Conservation (phyloP, 75 land plant genomes). For the Sequoia sempervirens region DNA sequence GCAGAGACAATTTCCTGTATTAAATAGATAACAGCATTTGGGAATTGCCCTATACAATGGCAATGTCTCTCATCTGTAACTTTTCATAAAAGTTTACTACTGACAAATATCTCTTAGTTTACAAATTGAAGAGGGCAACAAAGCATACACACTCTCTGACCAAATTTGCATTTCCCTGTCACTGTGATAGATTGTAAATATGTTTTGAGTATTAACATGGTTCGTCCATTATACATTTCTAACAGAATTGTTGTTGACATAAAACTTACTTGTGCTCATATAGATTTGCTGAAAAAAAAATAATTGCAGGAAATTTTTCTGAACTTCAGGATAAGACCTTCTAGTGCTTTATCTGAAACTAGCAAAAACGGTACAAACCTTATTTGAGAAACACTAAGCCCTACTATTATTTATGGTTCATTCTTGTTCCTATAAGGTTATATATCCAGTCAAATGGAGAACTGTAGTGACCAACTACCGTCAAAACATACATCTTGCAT, state of each 20-base stretch:
- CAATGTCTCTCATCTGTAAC: background rate
- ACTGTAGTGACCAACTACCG: background rate
- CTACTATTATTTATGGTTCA: background rate
- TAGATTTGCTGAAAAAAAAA: background rate
- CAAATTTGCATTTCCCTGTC: background rate
- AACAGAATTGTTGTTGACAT: background rate
- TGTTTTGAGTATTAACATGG: background rate
- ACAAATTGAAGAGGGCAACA: background rate
- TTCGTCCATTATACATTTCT: background rate
- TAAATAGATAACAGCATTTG: background rate
- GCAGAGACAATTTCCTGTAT: background rate
- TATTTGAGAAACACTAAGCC: background rate
- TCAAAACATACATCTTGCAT: conserved; percentile 26
- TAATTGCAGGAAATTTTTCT: background rate
- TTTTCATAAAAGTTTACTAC: background rate
- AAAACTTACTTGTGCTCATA: background rate
- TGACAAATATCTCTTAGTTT: too few species aligned
- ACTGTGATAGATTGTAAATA: background rate
- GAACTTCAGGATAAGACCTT: background rate
- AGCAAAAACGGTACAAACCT: background rate
- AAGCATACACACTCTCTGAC: background rate
- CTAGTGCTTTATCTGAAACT: background rate
- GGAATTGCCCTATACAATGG: background rate
- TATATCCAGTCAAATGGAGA: conserved; percentile 11
- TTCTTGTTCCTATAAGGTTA: background rate